Percentiles rank a stretch among this genome's conserved stretches.
Evolutionary conservation across 2,329 filamentous ascomycete genomes (phyloP).

Genomic region (Colletotrichum melonis): DNA sequence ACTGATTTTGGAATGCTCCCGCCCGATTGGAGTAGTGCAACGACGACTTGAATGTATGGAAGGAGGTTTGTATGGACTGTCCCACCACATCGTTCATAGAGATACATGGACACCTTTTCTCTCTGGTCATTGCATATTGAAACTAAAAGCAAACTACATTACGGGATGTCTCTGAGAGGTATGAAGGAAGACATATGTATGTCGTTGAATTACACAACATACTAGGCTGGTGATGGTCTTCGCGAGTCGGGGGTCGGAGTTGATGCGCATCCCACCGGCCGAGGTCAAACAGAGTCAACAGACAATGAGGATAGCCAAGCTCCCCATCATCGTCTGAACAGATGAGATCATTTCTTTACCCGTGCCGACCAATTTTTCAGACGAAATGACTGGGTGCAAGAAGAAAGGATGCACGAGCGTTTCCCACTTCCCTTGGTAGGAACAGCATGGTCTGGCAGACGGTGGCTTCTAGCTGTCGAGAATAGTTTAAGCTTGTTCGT

Average conservation of each 20-base stretch:
- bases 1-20: no score
- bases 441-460: no score
- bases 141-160: accelerated
- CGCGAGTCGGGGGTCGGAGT: neutral
- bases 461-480: no score
- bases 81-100: no score
- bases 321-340: neutral
- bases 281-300: neutral
- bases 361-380: neutral
- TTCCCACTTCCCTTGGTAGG: neutral
- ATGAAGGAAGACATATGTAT: neutral
- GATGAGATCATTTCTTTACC: neutral
- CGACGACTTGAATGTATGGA: no score
- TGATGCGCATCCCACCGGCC: neutral
- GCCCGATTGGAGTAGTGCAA: no score
- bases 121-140: no score
- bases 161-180: neutral
- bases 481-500: neutral
- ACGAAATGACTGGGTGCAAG: neutral
- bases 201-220: neutral
- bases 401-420: neutral
- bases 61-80: no score
- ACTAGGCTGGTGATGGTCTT: neutral
- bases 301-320: neutral
- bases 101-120: no score